Conservation (phyloP, 495 filamentous ascomycete genomes). For the Penicillium alfredii region DNA sequence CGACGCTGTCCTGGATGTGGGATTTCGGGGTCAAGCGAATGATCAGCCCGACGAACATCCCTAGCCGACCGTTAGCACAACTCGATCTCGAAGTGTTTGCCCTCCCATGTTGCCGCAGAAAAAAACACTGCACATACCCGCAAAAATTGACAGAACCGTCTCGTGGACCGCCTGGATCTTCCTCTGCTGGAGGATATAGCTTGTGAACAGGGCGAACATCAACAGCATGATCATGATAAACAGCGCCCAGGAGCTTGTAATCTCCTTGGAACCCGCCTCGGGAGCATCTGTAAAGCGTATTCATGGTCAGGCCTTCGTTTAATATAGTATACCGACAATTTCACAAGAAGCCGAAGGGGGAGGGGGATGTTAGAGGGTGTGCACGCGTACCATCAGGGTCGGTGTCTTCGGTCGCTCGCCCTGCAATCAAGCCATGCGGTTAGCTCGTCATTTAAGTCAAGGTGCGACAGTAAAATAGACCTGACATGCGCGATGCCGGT, state of each 20-base stretch:
- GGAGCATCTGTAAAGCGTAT: constrained; percentile 37
- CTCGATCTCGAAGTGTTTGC: neutral
- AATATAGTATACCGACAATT: no score
- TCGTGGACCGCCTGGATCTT: constrained; percentile 97
- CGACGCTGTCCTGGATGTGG: constrained; percentile 79
- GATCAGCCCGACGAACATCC: constrained; percentile 91
- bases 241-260: constrained; percentile 90
- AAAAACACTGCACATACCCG: constrained; percentile 51
- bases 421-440: constrained; percentile 16
- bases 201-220: constrained; percentile 90
- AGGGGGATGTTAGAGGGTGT: neutral
- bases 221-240: constrained; percentile 93
- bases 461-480: no score
- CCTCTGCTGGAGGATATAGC: constrained; percentile 89
- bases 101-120: no score
- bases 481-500: no score
- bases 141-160: constrained; percentile 97
- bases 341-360: no score
- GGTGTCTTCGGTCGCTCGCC: constrained; percentile 35
- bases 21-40: constrained; percentile 72
- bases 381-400: constrained; percentile 48
- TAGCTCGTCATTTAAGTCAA: constrained; percentile 7
- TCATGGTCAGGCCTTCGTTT: constrained; percentile 20
- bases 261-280: constrained; percentile 74
- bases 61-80: constrained; percentile 38